These are phyloP conservation scores for Clonostachys chloroleuca DNA, from an alignment of 2,329 filamentous ascomycete genomes.

Conservation along the genomic window DNA sequence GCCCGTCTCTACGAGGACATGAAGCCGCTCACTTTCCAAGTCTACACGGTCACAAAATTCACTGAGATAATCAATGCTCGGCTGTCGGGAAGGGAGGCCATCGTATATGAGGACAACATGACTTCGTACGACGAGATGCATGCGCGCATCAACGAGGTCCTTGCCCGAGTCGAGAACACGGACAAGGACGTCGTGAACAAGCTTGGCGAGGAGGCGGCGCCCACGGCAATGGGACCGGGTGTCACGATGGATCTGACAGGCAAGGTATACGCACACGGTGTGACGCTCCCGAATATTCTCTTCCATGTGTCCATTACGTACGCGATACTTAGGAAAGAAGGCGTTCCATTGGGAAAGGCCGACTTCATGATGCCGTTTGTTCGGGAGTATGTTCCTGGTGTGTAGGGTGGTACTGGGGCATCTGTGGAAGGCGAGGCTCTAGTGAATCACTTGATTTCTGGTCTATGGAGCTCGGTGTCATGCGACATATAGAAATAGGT, in stretches of 20 bases:
- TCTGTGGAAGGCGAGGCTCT: no score
- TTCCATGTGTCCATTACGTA: constrained; percentile 58
- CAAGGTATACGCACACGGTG: constrained; percentile 21
- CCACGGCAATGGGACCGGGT: constrained; percentile 12
- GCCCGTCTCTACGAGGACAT: constrained; percentile 27
- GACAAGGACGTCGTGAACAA: constrained; percentile 22
- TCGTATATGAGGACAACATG: constrained; percentile 15
- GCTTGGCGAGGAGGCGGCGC: constrained; percentile 13
- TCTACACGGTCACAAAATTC: constrained; percentile 17
- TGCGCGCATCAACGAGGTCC: constrained; percentile 15
- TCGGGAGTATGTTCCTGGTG: not conserved
- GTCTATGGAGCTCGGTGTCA: no score
- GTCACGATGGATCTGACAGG: constrained; percentile 9
- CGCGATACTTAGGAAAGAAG: constrained; percentile 50
- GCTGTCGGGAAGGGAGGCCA: constrained; percentile 15
- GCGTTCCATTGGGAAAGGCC: constrained; percentile 2
- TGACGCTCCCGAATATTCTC: constrained; percentile 48
- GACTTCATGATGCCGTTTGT: constrained; percentile 1
- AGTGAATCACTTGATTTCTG: no score
- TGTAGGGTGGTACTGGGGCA: no score
- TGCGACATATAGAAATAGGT: no score
- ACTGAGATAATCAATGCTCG: constrained; percentile 17
- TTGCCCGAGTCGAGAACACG: constrained; percentile 16
- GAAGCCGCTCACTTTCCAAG: constrained; percentile 27
- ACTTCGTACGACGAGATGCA: constrained; percentile 20